phyloP scores from a whole-genome alignment of 495 filamentous ascomycete genomes.

The Pyronema domesticum region DNA sequence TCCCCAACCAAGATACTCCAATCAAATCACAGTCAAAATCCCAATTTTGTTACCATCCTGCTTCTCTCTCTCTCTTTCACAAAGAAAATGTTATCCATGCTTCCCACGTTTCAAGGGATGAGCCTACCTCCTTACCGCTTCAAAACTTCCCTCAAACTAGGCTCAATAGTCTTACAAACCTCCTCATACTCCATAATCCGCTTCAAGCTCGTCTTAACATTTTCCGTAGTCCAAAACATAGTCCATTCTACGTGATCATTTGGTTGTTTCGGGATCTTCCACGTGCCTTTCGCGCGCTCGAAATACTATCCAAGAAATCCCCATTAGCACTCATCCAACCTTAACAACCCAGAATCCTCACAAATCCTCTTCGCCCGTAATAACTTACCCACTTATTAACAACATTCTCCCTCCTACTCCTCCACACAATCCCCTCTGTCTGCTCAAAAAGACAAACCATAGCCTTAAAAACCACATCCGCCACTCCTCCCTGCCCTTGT shows the following conservation, averaged over 20 bases:
- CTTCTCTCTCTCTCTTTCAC: no score
- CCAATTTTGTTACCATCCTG: no score
- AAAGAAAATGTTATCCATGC: no score
- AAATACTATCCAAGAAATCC: slow-evolving; percentile 59
- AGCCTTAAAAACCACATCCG: slow-evolving; percentile 86
- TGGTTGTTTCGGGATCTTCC: slow-evolving; percentile 51
- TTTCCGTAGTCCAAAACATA: slow-evolving; percentile 89
- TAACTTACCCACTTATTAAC: slow-evolving; percentile 61
- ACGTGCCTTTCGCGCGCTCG: slow-evolving; percentile 64
- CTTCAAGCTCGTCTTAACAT: slow-evolving; percentile 31
- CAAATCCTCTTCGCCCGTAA: no score
- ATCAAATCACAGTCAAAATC: no score
- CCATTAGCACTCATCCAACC: no score
- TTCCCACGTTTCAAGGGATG: no score
- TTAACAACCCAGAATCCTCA: no score
- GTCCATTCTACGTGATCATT: slow-evolving; percentile 42
- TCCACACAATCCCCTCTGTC: slow-evolving; percentile 34
- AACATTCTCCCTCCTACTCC: slow-evolving; percentile 61
- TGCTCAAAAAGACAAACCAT: slow-evolving; percentile 43
- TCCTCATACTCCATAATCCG: slow-evolving; percentile 62
- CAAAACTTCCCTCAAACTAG: slow-evolving; percentile 24
- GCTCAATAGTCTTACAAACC: slow-evolving; percentile 61
- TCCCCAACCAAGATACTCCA: no score
- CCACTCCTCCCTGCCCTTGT: slow-evolving; percentile 81
- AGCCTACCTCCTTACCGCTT: no score